These are phyloP conservation scores for Botrytis sinoallii DNA, from an alignment of 2,329 filamentous ascomycete species.

Conservation along the genomic window DNA sequence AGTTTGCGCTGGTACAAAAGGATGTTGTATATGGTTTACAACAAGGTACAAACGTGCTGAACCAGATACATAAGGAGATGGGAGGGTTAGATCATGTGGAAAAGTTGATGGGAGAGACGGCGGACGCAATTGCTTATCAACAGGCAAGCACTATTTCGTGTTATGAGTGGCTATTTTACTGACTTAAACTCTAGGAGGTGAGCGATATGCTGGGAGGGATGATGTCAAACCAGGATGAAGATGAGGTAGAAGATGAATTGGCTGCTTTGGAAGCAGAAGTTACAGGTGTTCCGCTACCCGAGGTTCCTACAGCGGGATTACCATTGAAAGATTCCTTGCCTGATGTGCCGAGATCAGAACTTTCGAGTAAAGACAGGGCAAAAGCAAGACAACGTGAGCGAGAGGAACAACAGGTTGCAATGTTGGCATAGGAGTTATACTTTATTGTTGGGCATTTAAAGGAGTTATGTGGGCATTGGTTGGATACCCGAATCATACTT, in stretches of 20 bases:
- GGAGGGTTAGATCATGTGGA: conserved; percentile 91
- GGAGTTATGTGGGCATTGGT: conserved; percentile 29
- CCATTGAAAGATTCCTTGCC: conserved; percentile 29
- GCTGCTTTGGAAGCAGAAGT: conserved; percentile 72
- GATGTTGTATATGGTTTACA: conserved; percentile 90
- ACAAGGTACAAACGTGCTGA: conserved; percentile 84
- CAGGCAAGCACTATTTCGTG: conserved; percentile 53
- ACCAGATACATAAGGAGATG: conserved; percentile 94
- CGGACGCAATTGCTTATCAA: conserved; percentile 89
- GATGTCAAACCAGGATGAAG: conserved; percentile 93
- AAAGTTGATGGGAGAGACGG: conserved; percentile 89
- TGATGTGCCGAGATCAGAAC: conserved; percentile 32
- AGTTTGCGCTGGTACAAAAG: conserved; percentile 96
- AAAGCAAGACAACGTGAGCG: conserved; percentile 31
- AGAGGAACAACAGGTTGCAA: conserved; percentile 33
- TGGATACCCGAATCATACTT: conserved; percentile 28
- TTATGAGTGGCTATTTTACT: background rate
- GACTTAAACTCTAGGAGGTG: conserved; percentile 63
- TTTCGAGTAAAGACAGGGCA: conserved; percentile 30
- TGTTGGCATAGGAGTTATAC: conserved; percentile 32
- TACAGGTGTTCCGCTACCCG: conserved; percentile 37
- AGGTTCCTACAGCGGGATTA: conserved; percentile 32
- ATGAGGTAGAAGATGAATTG: conserved; percentile 95
- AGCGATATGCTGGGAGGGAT: conserved; percentile 84
- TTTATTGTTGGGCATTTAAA: conserved; percentile 28